phyloP scores from a whole-genome alignment of 179 eudicot species.

The Pouteria campechiana region DNA sequence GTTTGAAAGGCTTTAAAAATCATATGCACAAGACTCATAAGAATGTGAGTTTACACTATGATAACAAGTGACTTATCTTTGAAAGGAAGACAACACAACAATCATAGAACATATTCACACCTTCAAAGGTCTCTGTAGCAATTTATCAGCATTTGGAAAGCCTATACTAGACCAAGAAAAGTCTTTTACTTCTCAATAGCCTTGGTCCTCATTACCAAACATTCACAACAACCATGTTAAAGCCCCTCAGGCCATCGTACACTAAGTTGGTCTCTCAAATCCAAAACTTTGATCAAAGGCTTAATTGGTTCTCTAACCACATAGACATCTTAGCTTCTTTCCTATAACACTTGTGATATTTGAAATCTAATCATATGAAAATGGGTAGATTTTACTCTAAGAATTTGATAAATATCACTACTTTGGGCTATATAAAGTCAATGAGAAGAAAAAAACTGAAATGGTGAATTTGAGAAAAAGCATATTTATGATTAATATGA shows the following conservation, averaged over 20 bases:
- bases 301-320: too few relatives aligned
- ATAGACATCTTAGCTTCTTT: too few relatives aligned
- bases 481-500: too few relatives aligned
- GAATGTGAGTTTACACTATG: neutral
- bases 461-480: too few relatives aligned
- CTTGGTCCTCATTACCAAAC: neutral
- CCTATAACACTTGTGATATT: too few relatives aligned
- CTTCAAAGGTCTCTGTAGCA: neutral
- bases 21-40: neutral
- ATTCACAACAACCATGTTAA: conserved; percentile 1
- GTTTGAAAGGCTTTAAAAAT: neutral
- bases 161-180: neutral
- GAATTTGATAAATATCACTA: too few relatives aligned
- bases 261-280: neutral
- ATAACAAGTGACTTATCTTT: neutral
- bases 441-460: too few relatives aligned
- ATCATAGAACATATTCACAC: neutral
- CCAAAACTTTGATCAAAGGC: neutral
- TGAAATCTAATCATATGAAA: too few relatives aligned
- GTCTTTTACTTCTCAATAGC: neutral
- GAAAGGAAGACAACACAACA: neutral
- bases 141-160: neutral
- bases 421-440: too few relatives aligned
- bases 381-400: too few relatives aligned
- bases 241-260: neutral